phyloP scores from a whole-genome alignment of 495 filamentous ascomycete genomes.

The Cercophora sp. region DNA sequence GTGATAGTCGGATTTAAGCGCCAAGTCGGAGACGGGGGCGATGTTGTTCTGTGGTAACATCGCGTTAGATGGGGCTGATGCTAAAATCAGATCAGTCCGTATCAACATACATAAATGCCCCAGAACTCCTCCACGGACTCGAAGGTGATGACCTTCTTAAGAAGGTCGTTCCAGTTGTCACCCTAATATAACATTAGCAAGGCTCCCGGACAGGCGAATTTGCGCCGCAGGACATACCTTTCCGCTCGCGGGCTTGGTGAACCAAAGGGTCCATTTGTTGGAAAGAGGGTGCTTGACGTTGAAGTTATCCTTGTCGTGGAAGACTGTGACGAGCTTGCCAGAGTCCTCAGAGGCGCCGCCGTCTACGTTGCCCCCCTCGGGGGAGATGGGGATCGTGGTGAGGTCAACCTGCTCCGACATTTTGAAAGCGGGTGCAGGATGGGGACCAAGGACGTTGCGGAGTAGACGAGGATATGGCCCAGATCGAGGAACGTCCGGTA shows the following conservation, averaged over 20 bases:
- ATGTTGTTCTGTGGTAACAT: constrained; percentile 81
- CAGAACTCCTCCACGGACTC: constrained; percentile 99
- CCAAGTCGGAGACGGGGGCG: constrained; percentile 87
- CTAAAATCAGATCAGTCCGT: constrained; percentile 29
- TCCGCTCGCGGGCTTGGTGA: constrained; percentile 95
- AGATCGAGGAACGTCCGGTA: no score
- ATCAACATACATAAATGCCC: constrained; percentile 86
- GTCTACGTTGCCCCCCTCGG: constrained; percentile 47
- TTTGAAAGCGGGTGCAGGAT: no score
- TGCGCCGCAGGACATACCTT: constrained; percentile 59
- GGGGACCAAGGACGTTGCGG: no score
- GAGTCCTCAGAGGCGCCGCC: constrained; percentile 36
- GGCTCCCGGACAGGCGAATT: not conserved
- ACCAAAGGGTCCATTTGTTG: constrained; percentile 98
- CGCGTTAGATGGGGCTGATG: constrained; percentile 14
- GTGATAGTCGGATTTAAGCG: constrained; percentile 97
- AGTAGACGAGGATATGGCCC: no score
- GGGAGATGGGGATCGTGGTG: constrained; percentile 70
- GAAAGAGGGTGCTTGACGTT: constrained; percentile 97
- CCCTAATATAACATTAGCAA: constrained; percentile 50
- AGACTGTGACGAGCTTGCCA: constrained; percentile 76
- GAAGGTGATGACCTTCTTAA: constrained; percentile 98
- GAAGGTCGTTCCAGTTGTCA: constrained; percentile 95
- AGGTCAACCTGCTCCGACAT: constrained; percentile 54
- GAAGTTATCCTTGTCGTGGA: constrained; percentile 96